phyloP scores from a whole-genome alignment of 2,329 filamentous ascomycete genomes.

The Sclerotinia spermophila region DNA sequence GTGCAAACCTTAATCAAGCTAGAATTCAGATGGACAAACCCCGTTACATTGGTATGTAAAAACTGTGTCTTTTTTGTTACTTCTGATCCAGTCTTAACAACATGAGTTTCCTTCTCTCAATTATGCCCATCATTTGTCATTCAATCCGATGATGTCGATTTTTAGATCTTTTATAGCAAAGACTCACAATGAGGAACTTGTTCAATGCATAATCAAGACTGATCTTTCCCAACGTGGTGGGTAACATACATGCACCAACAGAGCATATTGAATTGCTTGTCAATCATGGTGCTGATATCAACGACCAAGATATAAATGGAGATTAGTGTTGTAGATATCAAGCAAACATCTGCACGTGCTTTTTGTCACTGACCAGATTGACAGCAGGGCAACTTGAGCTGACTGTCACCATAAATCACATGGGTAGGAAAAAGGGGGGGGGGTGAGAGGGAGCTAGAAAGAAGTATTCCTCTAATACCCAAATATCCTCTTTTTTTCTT shows the following conservation, averaged over 20 bases:
- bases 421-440: too few species aligned
- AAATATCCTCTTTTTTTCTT: too few species aligned
- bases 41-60: neutral
- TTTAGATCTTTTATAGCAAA: neutral
- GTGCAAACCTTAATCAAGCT: slow-evolving; percentile 8
- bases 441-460: too few species aligned
- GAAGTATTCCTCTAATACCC: too few species aligned
- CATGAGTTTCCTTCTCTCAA: neutral
- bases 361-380: too few species aligned
- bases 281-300: slow-evolving; percentile 21
- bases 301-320: slow-evolving; percentile 15
- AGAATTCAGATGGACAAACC: neutral
- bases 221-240: neutral
- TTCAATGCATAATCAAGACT: neutral
- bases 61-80: neutral
- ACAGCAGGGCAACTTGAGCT: too few species aligned
- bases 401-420: too few species aligned
- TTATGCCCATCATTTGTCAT: neutral
- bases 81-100: neutral
- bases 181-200: neutral
- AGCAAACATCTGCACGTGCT: too few species aligned
- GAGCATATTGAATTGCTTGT: slow-evolving; percentile 3
- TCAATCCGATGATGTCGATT: neutral
- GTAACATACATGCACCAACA: neutral
- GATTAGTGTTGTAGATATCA: too few species aligned